A percentile compares a stretch with the other conserved stretches of the same genome.
These are phyloP conservation scores for Chlamydomonas sphaeroides DNA, from an alignment of 139 green algal species.

Conservation along the genomic window DNA sequence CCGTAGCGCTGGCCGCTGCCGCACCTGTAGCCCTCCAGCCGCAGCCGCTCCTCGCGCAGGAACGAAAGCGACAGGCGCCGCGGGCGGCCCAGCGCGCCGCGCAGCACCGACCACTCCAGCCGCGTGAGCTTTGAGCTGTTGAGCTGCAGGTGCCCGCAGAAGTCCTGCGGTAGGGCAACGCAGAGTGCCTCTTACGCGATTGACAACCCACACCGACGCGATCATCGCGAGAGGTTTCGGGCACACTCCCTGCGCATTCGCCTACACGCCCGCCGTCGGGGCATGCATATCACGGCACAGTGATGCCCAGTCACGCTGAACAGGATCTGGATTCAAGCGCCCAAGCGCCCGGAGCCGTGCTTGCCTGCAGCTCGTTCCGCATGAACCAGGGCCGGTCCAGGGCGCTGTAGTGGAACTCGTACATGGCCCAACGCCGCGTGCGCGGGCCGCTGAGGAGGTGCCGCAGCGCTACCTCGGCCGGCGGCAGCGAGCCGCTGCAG, in stretches of 20 bases:
- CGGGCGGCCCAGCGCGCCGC: constrained; percentile 64
- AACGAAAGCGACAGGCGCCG: constrained; percentile 78
- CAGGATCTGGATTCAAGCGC: no score
- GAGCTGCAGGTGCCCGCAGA: constrained; percentile 37
- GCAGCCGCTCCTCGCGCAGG: constrained; percentile 71
- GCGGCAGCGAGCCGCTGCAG: background rate
- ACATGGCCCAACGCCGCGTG: constrained; percentile 65
- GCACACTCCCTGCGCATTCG: no score
- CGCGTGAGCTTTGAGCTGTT: constrained; percentile 52
- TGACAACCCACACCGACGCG: no score
- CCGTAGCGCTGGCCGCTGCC: no score
- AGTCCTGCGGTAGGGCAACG: constrained; percentile 31
- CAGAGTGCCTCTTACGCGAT: no score
- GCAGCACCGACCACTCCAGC: constrained; percentile 68
- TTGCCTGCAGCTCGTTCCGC: constrained; percentile 63
- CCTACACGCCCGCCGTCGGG: no score
- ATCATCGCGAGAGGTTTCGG: no score
- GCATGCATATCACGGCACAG: no score
- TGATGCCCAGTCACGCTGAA: no score
- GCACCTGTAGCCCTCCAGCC: constrained; percentile 73
- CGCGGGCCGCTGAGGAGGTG: constrained; percentile 61
- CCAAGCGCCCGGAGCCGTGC: no score
- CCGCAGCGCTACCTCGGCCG: constrained; percentile 64
- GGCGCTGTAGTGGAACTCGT: constrained; percentile 79
- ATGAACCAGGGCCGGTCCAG: constrained; percentile 85